A percentile compares a stretch with the other conserved stretches of the same genome.
Evolutionary conservation across 2,329 filamentous ascomycete species (phyloP).

Genomic region (Ophiostoma himal-ulmi): DNA sequence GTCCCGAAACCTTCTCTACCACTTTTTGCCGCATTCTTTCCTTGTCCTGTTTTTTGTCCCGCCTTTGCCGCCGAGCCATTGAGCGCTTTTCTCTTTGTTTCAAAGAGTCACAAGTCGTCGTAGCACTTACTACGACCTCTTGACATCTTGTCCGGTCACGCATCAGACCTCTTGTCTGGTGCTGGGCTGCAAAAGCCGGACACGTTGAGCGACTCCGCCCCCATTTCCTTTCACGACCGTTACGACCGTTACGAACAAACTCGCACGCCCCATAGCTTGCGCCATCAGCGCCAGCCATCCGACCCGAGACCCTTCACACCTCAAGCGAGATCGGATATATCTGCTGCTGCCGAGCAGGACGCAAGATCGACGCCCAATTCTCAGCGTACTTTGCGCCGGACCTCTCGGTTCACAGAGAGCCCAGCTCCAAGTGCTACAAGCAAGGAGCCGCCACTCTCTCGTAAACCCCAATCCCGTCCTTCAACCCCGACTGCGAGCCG

Average conservation of each 20-base stretch:
- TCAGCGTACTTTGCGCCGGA: constrained; percentile 46
- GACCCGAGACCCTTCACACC: constrained; percentile 34
- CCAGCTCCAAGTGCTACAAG: constrained; percentile 34
- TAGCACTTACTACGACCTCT: constrained; percentile 22
- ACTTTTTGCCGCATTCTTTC: background rate
- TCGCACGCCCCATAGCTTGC: constrained; percentile 31
- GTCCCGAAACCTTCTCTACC: background rate
- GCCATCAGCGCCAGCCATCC: constrained; percentile 29
- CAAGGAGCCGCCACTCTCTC: background rate
- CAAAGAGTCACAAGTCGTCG: constrained; percentile 9
- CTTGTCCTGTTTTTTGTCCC: constrained; percentile 4
- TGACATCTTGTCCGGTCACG: constrained; percentile 23
- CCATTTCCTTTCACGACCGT: constrained; percentile 43
- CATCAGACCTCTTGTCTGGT: constrained; percentile 24
- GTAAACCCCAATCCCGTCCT: background rate
- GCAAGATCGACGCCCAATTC: constrained; percentile 45
- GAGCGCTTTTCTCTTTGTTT: background rate
- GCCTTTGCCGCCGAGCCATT: background rate
- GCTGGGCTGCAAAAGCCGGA: constrained; percentile 19
- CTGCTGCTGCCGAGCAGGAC: constrained; percentile 24
- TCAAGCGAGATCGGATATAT: constrained; percentile 23
- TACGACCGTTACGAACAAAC: constrained; percentile 49
- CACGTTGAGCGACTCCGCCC: constrained; percentile 24
- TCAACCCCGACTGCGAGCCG: constrained; percentile 2
- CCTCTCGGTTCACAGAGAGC: constrained; percentile 45